Evolutionary conservation across 257 asterid genomes (phyloP).

Genomic region (Ocimum tenuiflorum): DNA sequence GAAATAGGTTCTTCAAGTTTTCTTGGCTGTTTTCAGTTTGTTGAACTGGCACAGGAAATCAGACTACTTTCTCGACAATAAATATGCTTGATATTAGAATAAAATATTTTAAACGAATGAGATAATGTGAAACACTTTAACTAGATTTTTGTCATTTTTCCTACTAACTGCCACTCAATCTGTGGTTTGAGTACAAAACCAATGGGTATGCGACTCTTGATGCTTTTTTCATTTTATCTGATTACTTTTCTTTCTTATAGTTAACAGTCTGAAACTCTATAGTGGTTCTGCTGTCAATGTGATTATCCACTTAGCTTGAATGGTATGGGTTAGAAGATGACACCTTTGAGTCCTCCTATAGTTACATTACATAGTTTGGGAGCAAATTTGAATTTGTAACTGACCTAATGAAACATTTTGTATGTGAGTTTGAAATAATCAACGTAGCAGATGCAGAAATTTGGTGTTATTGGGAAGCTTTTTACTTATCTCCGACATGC

Average conservation of each 20-base stretch:
- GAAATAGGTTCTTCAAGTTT: background rate
- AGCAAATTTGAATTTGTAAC: background rate
- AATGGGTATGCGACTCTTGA: background rate
- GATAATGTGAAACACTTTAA: background rate
- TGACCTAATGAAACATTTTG: background rate
- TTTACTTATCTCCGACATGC: background rate
- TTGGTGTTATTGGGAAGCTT: background rate
- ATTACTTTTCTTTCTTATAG: background rate
- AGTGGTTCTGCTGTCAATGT: background rate
- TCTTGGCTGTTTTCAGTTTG: conserved; percentile 12
- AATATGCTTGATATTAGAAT: background rate
- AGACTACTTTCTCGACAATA: background rate
- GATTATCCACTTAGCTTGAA: too few species aligned
- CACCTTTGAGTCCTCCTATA: background rate
- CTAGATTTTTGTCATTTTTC: background rate
- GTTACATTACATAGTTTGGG: background rate
- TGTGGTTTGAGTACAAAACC: background rate
- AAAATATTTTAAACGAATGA: too few species aligned
- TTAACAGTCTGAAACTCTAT: background rate
- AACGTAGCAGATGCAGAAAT: background rate
- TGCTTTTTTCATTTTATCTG: background rate
- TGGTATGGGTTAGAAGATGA: too few species aligned
- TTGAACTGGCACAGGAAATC: conserved; percentile 6
- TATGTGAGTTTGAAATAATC: background rate
- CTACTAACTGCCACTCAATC: background rate